A percentile compares a stretch with the other conserved stretches of the same genome.
Evolutionary conservation across 2,329 filamentous ascomycete genomes (phyloP).

Genomic region (Trichoderma harzianum): DNA sequence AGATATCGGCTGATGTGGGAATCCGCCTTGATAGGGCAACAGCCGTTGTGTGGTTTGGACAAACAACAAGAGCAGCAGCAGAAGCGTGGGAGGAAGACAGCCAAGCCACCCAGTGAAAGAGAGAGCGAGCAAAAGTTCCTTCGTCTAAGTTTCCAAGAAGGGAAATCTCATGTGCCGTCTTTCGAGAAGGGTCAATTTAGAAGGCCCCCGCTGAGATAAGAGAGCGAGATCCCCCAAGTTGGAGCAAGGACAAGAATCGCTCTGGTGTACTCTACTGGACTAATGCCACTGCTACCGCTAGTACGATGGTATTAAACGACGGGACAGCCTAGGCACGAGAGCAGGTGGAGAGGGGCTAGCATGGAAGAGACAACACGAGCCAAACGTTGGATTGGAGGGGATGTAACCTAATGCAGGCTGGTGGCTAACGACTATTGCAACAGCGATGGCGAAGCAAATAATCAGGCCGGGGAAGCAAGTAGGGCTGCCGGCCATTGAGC

Average conservation of each 20-base stretch:
- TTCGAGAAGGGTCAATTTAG: conserved; percentile 8
- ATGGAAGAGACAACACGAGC: conserved; percentile 19
- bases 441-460: conserved; percentile 21
- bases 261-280: not conserved
- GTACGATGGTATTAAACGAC: conserved; percentile 10
- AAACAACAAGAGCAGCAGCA: conserved; percentile 13
- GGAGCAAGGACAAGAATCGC: not conserved
- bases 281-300: conserved; percentile 5
- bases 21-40: conserved; percentile 23
- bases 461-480: conserved; percentile 18
- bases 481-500: conserved; percentile 28
- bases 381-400: conserved; percentile 17
- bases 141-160: conserved; percentile 36
- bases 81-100: conserved; percentile 20
- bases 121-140: conserved; percentile 41
- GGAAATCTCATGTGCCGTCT: conserved; percentile 35
- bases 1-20: conserved; percentile 24
- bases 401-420: conserved; percentile 26
- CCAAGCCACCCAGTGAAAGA: conserved; percentile 34
- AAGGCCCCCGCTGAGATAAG: conserved; percentile 21
- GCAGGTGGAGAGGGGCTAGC: conserved; percentile 16
- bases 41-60: conserved; percentile 10
- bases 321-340: conserved; percentile 17
- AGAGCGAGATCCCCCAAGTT: conserved; percentile 19
- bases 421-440: conserved; percentile 22